Conservation (phyloP, 768 basidiomycete genomes). For the Cantharellus cinnabarinus region DNA sequence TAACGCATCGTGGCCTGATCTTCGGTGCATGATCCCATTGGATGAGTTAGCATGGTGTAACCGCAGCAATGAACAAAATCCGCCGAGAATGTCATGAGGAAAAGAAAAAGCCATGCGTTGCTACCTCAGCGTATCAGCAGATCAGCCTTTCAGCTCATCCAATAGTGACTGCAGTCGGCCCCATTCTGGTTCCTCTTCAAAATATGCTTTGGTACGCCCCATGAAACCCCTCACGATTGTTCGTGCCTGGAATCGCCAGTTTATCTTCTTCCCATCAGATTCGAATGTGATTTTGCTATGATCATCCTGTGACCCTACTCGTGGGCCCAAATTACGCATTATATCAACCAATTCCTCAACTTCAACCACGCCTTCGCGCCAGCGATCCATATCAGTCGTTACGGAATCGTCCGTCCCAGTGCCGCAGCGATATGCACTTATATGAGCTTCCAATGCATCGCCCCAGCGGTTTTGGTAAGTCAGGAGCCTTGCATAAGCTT, state of each 20-base stretch:
- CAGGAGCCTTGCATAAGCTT: slow-evolving; percentile 61
- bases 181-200: slow-evolving; percentile 83
- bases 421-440: slow-evolving; percentile 68
- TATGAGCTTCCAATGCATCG: slow-evolving; percentile 60
- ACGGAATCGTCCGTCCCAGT: slow-evolving; percentile 37
- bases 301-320: slow-evolving; percentile 10
- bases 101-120: too few species aligned
- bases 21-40: too few species aligned
- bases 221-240: slow-evolving; percentile 79
- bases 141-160: slow-evolving; percentile 14
- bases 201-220: slow-evolving; percentile 59
- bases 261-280: slow-evolving; percentile 10
- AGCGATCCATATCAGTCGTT: slow-evolving; percentile 44
- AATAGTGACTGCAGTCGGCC: slow-evolving; percentile 38
- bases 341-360: slow-evolving; percentile 73
- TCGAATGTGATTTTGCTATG: slow-evolving; percentile 17
- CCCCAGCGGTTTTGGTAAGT: slow-evolving; percentile 53
- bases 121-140: too few species aligned
- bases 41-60: too few species aligned
- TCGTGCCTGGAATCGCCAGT: slow-evolving; percentile 71
- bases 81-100: too few species aligned
- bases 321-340: slow-evolving; percentile 64
- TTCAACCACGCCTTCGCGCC: slow-evolving; percentile 57
- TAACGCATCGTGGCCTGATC: too few species aligned
- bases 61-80: too few species aligned